Evolutionary conservation across 2,329 filamentous ascomycete genomes (phyloP), one percentile per base, ranked within the genome.

Genomic region (Pseudomassariella vexata): DNA sequence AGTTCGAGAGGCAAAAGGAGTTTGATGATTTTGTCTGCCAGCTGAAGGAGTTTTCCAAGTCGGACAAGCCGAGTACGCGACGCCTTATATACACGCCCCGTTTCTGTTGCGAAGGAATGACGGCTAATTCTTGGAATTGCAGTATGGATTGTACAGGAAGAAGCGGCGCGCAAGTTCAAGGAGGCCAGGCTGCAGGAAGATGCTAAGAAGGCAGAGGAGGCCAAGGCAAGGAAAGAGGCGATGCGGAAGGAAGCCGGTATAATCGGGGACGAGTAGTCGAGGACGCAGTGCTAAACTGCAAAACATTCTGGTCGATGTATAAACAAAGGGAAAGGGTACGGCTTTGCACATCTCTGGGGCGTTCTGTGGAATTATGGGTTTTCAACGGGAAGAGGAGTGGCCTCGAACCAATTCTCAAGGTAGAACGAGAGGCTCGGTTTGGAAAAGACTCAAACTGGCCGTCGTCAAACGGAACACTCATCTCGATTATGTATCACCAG

Each of bases 11-110:
- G 38, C 78, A 92, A 52, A 73, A 89, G 59, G 88, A 95, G 37
- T 95, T 95, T 48, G 85, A 95, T 53, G 75, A 88, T 35, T 96
- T 95, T 52, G 84, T 95, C 18, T 73, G 54, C 29, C 79, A 81
- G 48, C 61, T 98, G 54, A 95, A 94, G 69, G 77, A 90, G 48
- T 86, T 89, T 57, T 85, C 86, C 17, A 94, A 89, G 65, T 92
- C 83, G 10, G 82, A 94, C 53, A 95, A 90, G 64, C 85, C 85
- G 25, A 94, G 88, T 94, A 70, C 39, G 82, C 65, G 15, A 30
- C 25, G 16, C 19, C 14, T 9, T 14, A 9, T 25, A 17, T 11
- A 24, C 27, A 5, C 11, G 20, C n/a, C n/a, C n/a, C n/a, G n/a
- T n/a, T n/a, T n/a, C n/a, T n/a, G 3, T 9, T 10, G 40, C 20